Evolutionary conservation across 148 eudicot species (phyloP), one percentile per base, ranked within the genome.

Genomic region (Cornus controversa): DNA sequence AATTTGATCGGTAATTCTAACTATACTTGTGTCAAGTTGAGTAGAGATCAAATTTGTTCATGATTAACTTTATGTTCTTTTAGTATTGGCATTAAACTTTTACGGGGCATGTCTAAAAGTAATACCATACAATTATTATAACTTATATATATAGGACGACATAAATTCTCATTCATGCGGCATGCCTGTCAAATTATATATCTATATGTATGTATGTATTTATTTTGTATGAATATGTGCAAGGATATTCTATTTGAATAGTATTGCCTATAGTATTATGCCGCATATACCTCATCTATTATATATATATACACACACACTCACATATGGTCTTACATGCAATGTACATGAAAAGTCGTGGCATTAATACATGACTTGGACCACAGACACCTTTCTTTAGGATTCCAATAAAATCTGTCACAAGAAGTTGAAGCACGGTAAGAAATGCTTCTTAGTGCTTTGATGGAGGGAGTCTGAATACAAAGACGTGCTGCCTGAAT

Each of bases 371-470:
- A 60, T 14, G 15, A n/a, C 15, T 10, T 42, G 78, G 78, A 75
- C 71, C 71, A 75, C 71, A 3, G 26, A 10, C 62, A 66, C 62
- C 27, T 75, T 65, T 34, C 63, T 20, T n/a, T 20, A 34, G 23
- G 40, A 10, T 63, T 66, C 40, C 70, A 75, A 66, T 75, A 75
- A 75, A 26, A 47, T 28, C 37, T 57, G 22, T 54, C 5, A 20
- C 15, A 54, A 54, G 20, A 75, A 75, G 34, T 42, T 65, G 62
- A 66, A 65, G 62, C 54, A 62, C n/a, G n/a, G n/a, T n/a, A 25
- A 28, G 34, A 31, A 23, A 27, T 16, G 22, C n/a, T 31, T 31
- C 1, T 53, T 50, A 75, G 62, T 75, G 71, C 13, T 54, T 40
- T 40, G 58, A 29, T 75, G 36, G 70, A 64, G 36, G n/a, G 77